These are phyloP conservation scores for Thalassia testudinum DNA, from an alignment of 116 monocot species.

Conservation along the genomic window DNA sequence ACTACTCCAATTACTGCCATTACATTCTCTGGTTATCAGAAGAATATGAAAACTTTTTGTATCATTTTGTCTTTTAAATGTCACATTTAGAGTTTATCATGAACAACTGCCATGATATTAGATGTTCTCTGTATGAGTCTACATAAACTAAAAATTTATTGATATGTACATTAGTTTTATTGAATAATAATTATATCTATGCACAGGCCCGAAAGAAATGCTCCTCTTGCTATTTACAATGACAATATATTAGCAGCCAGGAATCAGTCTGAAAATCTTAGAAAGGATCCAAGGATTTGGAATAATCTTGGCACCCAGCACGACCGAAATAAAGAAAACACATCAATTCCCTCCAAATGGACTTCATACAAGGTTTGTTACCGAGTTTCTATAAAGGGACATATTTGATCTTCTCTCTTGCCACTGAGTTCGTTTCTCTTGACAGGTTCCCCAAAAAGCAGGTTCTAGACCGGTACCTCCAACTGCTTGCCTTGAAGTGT, in stretches of 20 bases:
- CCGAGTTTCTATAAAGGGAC: no score
- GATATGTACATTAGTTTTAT: no score
- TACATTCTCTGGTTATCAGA: no score
- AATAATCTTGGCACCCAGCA: conserved; percentile 30
- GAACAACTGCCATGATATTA: no score
- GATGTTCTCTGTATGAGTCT: no score
- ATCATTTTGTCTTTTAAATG: no score
- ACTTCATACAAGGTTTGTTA: conserved; percentile 38
- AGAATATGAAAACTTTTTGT: no score
- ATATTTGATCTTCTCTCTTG: neutral
- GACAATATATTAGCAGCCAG: conserved; percentile 21
- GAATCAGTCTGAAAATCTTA: conserved; percentile 8
- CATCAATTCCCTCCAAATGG: conserved; percentile 48
- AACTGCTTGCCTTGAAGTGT: conserved; percentile 43
- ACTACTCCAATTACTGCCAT: no score
- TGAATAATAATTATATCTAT: neutral
- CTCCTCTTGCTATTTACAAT: conserved; percentile 35
- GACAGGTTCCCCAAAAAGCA: conserved; percentile 46
- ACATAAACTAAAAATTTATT: no score
- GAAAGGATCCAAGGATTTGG: conserved; percentile 29
- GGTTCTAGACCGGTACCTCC: conserved; percentile 10
- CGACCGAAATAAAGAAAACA: conserved; percentile 70
- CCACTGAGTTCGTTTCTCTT: neutral
- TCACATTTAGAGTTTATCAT: no score
- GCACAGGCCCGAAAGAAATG: conserved; percentile 29